Evolutionary conservation across 23 red algal genomes (phyloP), one percentile per base, ranked within the genome.

Genomic region (Pyropia haitanensis): DNA sequence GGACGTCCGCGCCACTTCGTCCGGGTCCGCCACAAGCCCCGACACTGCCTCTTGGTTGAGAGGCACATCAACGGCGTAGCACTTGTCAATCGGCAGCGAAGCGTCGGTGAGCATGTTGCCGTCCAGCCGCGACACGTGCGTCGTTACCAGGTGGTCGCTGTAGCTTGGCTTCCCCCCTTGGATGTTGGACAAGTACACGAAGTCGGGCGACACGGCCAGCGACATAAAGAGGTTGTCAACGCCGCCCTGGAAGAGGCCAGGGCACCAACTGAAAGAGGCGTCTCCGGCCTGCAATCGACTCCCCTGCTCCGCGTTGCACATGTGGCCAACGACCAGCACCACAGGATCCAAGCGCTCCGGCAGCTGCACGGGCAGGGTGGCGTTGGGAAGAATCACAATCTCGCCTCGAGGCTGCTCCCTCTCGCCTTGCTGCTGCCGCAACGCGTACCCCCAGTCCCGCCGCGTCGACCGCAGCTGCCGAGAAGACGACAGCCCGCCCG

Each of bases 221-320:
- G 66, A 49, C 71, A 83, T 72, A 65, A 72, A 83, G 67, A 83
- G 49, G 51, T 52, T 26, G 67, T 83, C 72, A 55, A 82, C 31
- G 15, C 59, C 65, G 17, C 72, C 28, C 51, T 73, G 67, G 29
- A 72, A 83, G 34, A 83, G 39, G n/a, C 29, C 78, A 33, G 71
- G 65, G 67, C 78, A 83, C 78, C 78, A 83, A 31, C 56, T 72
- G 26, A 83, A 83, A 18, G 57, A 39, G 31, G 64, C 66, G 1
- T 21, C 30, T 17, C 28, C 52, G 15, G 12, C 21, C 55, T 58
- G 12, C 32, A 83, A 50, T 26, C 51, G 21, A 8, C 23, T 16
- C 23, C 78, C 78, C 61, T 83, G 78, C 53, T 83, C 78, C 30
- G 78, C 65, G 65, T 70, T 83, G 48, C 78, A 83, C 56, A 83